These are phyloP conservation scores for Salix viminalis DNA, from an alignment of 345 rosid genomes.

Conservation along the genomic window DNA sequence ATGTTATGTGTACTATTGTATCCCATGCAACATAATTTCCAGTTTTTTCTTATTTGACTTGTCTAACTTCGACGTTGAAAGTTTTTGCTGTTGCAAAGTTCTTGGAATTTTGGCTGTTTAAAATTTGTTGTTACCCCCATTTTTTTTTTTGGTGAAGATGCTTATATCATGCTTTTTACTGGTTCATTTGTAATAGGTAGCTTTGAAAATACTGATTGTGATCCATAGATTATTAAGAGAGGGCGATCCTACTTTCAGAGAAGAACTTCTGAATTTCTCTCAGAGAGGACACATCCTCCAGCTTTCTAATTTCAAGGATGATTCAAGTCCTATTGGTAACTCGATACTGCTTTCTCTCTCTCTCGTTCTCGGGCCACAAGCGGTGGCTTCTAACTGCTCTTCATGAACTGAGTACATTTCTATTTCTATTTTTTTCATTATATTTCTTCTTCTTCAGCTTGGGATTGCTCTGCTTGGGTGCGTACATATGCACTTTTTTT, in stretches of 20 bases:
- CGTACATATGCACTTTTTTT: slow-evolving; percentile 91
- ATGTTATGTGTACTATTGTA: no score
- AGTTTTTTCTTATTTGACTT: no score
- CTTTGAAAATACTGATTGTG: slow-evolving; percentile 83
- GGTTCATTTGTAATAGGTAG: slow-evolving; percentile 51
- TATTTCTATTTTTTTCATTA: not conserved
- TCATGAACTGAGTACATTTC: not conserved
- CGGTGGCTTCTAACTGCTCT: not conserved
- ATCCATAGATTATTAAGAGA: slow-evolving; percentile 86
- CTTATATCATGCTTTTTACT: not conserved
- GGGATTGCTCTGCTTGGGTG: slow-evolving; percentile 99
- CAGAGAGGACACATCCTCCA: slow-evolving; percentile 84
- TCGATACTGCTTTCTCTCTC: not conserved
- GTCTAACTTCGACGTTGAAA: not conserved
- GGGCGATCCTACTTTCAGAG: slow-evolving; percentile 93
- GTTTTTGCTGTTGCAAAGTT: not conserved
- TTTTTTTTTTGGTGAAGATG: not conserved
- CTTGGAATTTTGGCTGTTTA: not conserved
- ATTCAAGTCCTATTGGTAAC: slow-evolving; percentile 88
- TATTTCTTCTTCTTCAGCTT: slow-evolving; percentile 45
- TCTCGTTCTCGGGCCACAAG: not conserved
- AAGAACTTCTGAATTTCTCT: slow-evolving; percentile 73
- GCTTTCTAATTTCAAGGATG: slow-evolving; percentile 94
- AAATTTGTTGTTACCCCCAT: not conserved
- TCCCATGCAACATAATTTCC: no score